A percentile compares a stretch with the other conserved stretches of the same genome.
Evolutionary conservation across 495 filamentous ascomycete genomes (phyloP).

Genomic region (Daldinia concentrica): DNA sequence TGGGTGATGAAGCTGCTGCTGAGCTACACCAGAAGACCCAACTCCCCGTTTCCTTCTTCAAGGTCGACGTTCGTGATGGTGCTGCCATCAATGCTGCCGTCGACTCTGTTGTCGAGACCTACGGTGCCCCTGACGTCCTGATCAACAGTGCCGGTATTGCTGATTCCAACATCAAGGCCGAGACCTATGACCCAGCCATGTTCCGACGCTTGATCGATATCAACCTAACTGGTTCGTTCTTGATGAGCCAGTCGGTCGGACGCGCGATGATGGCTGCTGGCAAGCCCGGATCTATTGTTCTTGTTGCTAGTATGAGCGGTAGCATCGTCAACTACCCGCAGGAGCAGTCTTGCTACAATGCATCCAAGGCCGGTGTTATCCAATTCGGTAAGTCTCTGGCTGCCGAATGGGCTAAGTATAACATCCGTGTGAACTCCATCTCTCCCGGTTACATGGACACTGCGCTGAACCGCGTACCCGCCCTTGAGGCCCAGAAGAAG

Average conservation of each 20-base stretch:
- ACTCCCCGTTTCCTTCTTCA: constrained; percentile 78
- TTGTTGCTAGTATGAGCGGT: constrained; percentile 81
- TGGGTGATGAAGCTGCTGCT: constrained; percentile 72
- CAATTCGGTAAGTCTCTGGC: constrained; percentile 79
- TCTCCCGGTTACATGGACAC: constrained; percentile 86
- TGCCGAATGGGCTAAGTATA: constrained; percentile 80
- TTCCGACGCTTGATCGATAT: constrained; percentile 79
- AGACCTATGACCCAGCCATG: constrained; percentile 69
- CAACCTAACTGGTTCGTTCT: constrained; percentile 78
- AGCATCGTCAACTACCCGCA: constrained; percentile 82
- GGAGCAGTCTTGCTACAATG: constrained; percentile 81
- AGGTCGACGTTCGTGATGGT: constrained; percentile 77
- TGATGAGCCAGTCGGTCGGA: constrained; percentile 71
- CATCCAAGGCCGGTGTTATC: constrained; percentile 81
- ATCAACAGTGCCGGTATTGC: constrained; percentile 89
- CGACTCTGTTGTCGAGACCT: constrained; percentile 64
- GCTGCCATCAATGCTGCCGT: constrained; percentile 69
- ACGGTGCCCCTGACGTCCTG: constrained; percentile 74
- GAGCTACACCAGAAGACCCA: constrained; percentile 73
- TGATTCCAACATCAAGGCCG: constrained; percentile 66
- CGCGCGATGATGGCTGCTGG: constrained; percentile 70
- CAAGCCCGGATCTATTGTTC: constrained; percentile 75
- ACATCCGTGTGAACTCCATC: constrained; percentile 80
- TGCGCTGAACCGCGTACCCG: constrained; percentile 74
- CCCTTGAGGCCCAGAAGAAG: constrained; percentile 77